Base-by-base conservation (phyloP, 768 basidiomycete genomes). In the Piloderma croceum region DNA sequence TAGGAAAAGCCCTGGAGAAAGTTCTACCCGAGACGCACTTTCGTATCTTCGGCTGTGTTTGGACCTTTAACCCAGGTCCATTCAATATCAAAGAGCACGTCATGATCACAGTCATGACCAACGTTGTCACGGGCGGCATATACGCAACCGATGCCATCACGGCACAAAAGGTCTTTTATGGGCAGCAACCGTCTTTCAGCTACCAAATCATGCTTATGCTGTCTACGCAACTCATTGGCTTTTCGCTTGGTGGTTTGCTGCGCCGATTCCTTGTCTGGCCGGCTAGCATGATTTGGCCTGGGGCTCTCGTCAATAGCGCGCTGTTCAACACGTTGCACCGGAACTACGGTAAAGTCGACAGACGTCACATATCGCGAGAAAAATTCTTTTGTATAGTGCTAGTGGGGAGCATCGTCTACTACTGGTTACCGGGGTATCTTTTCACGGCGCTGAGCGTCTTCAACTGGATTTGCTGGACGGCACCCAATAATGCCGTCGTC, bases 201-300 rank as follows among this genome's bases (percentile, higher is more conserved):
- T 84, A 88, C 58, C 83, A 86, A 63, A 83, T 85, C 80, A 75
- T 88, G 59, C 62, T 88, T 17, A 81, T 89, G 19, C 77, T 88
- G 63, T 81, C 77, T 22, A 79, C 80, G 1, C 81, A 83, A 52
- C 63, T 87, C 40, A 86, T 89, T 39, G 86, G 89, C 10, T 90
- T 90, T 67, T 88, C 85, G 4, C 77, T 89, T 41, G 88, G 87
- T 32, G 85, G 86, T 11, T 62, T 85, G 25, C 72, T 74, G 5
- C 76, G 82, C 22, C 79, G 87, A 9, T 89, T 89, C 70, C 71
- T 90, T 25, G 87, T 67, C 54, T 77, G 50, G 49, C 89, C 68
- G 48, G 76, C 69, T 0, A 60, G 58, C 23, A 61, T 67, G 83
- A 83, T 89, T 56, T 90, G 87, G 87, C 87, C 87, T 0, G 61